Base-by-base conservation (phyloP, 164 flowering plant species). In the Euptelea pleiosperma region DNA sequence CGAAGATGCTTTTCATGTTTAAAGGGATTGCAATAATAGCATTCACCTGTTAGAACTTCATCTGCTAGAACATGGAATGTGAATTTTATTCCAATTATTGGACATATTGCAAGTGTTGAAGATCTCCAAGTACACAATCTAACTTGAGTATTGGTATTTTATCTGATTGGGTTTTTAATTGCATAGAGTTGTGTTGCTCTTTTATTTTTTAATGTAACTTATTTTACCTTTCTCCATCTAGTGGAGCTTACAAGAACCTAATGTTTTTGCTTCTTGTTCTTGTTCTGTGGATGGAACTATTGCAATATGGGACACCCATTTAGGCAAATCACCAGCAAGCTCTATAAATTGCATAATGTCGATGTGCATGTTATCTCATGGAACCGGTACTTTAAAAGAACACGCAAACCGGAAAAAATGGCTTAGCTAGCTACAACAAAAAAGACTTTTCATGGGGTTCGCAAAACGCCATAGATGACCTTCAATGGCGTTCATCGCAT, bases 321-420 rank as follows among this genome's bases (percentile, higher is more conserved):
- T 42, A 8, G 86, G 90, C 55, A 91, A 79, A 62, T 65, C 83
- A 6, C 86, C 99, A n/a, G 91, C 79, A 18, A 54, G 64, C 33
- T 73, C 85, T 37, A 73, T 94, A 24, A 85, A 91, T 95, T 97
- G 30, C 97, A 88, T 58, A 65, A 82, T 60, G 86, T 95, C 37
- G 99, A 94, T 80, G 99, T 91, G 48, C 91, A 94, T 75, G 99
- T 94, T n/a, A 85, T 94, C 58, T 91, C 99, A 58, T 94, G 99
- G 99, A 94, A 89, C 74, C 83, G 97, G 99, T 86, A 41, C 47
- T 59, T 52, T n/a, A n/a, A n/a, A n/a, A n/a, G n/a, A n/a, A n/a
- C n/a, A n/a, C n/a, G n/a, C n/a, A n/a, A n/a, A n/a, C n/a, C n/a
- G n/a, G n/a, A n/a, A n/a, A n/a, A n/a, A n/a, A n/a, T n/a, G n/a